Evolutionary conservation across 1,284 basidiomycete species (phyloP), one percentile per base, ranked within the genome.

Genomic region (Puccinia polysora): DNA sequence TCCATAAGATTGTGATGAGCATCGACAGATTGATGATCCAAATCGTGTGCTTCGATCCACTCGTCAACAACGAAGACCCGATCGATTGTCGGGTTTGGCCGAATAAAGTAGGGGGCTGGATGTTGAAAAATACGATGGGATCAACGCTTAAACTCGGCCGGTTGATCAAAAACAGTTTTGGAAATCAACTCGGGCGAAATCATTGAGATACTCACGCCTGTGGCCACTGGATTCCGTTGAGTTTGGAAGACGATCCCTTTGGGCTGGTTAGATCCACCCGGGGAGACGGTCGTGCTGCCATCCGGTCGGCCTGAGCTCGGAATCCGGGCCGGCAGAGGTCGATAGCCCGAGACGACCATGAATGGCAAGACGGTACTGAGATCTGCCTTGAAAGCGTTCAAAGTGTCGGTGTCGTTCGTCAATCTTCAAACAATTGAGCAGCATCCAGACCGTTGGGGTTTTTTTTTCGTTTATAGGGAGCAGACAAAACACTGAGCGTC

Each of bases 181-280:
- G n/a, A n/a, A n/a, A n/a, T n/a, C n/a, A n/a, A n/a, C n/a, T n/a
- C n/a, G n/a, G n/a, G n/a, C n/a, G n/a, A n/a, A n/a, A n/a, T n/a
- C n/a, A n/a, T n/a, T n/a, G 25, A 15, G 25, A 20, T 25, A 68
- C 50, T 40, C 20, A 68, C 65, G 50, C 65, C 65, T 7, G 53
- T 68, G 38, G 58, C 65, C 8, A 58, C 25, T 3, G 65, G 65
- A 25, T 56, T 56, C 15, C 65, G 52, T 38, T 43, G 32, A 15
- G 65, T 68, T 43, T 68, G 65, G 53, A 68, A 68, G 40, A 58
- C 53, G 36, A 68, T 68, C 10, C 65, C 65, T 18, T 38, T 32
- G 49, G 64, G 28, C 14, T 47, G 64, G 23, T 32, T 45, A 45
- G 64, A 36, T 20, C 10, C 30, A 34, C 36, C 30, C 10, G 64